Base-by-base conservation (phyloP, 2,329 filamentous ascomycete genomes). In the Colletotrichum simmondsii region DNA sequence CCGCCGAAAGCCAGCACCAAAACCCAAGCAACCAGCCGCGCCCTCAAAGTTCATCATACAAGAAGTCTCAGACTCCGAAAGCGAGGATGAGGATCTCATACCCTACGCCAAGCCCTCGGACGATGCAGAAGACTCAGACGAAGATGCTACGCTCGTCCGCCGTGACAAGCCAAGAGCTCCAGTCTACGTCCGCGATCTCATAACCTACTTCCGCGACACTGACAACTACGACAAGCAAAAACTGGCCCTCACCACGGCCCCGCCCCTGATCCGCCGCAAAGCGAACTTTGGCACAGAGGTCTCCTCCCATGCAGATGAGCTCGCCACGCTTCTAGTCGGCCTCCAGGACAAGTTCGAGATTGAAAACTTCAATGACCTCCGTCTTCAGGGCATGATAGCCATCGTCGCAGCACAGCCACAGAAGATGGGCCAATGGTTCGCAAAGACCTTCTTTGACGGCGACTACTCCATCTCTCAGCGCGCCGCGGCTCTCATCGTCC, bases 381-480 rank as follows among this genome's bases (percentile, higher is more conserved):
- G 92, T 22, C 85, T 97, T 4, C 93, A 97, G 80, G 92, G 92
- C 16, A 92, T 99, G 85, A 91, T 98, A 57, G 93, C 95, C 0
- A 83, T 98, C 8, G 85, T 98, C 0, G 87, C 97, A 2, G 92
- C 94, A 0, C 90, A 94, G 75, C 94, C 97, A 0, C 85, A 90
- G 61, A 87, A 89, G 65, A 94, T 98, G 89, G 95, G 92, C 0
- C 93, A 91, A 16, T 97, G 94, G 93, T 94, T 97, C 71, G 91
- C 93, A 3, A 91, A 92, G 69, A 93, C 93, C 0, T 97, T 97
- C 80, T 98, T 98, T 80, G 92, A 95, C 54, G 95, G 95, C 19
- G 97, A 99, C 79, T 95, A 97, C 81, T 98, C 95, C 0, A 85
- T 98, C 49, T 90, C 92, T 0, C 96, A 98, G 80, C 90, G 97